Base-by-base conservation (phyloP, 805 yeast species). In the Saccharomycopsis sp. region DNA sequence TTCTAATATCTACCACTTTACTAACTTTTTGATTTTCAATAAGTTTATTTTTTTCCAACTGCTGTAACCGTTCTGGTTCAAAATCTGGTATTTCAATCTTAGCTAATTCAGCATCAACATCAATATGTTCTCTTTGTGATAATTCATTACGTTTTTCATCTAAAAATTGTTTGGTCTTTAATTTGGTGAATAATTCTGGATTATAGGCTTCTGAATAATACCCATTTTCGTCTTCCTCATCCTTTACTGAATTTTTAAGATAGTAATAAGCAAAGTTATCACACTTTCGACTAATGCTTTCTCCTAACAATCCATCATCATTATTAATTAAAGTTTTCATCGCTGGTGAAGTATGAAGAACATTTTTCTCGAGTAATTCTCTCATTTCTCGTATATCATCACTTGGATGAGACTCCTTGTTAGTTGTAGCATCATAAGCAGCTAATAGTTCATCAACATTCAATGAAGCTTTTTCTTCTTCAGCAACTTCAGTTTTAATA, bases 1-100 rank as follows among this genome's bases (percentile, higher is more conserved):
- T 34, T 33, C 56, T 46, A 23, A 48, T 34, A 33, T 51, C 43
- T 10, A 51, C 39, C 34, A 44, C 43, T 37, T 41, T 45, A 5
- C 47, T 40, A 21, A 40, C 10, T 31, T 40, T 40, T 17, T 36
- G 25, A 10, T 33, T n/a, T 23, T 44, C 47, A 4, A 40, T 36
- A 17, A 26, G 29, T 4, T 13, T 6, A 30, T 36, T 44, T 32
- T 36, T 35, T 9, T 19, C 18, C 13, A 18, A 17, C 12, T 18
- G 15, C n/a, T 26, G 20, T n/a, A 12, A 10, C 10, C 34, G 33
- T 21, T 21, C n/a, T 2, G 2, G n/a, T 31, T 40, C 35, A 9
- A 40, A n/a, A n/a, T n/a, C n/a, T n/a, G n/a, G n/a, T n/a, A n/a
- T n/a, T n/a, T n/a, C n/a, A n/a, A n/a, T n/a, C n/a, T n/a, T n/a